These are phyloP conservation scores for Eimeria maxima DNA, from an alignment of 169 alveolate genomes.

Conservation along the genomic window DNA sequence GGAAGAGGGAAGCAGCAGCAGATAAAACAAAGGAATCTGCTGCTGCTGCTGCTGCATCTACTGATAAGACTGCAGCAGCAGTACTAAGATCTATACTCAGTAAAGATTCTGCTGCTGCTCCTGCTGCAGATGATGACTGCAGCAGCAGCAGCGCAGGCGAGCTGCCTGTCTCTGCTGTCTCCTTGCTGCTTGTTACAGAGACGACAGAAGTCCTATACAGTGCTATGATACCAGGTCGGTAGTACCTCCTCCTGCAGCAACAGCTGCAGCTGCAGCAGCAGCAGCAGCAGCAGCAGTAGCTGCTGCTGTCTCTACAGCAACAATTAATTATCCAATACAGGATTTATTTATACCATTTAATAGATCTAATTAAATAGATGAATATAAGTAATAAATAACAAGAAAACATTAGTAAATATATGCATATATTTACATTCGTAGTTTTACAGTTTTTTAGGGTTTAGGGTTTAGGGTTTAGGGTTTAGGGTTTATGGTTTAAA, in stretches of 20 bases:
- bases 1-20: constrained; percentile 38
- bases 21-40: not conserved
- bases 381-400: too few relatives aligned
- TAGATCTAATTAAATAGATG: too few relatives aligned
- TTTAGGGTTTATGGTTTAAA: too few relatives aligned
- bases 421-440: too few relatives aligned
- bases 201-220: constrained; percentile 54
- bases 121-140: not conserved
- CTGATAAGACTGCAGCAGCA: constrained; percentile 31
- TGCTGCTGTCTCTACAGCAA: constrained; percentile 1
- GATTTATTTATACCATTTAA: too few relatives aligned
- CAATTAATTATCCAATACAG: too few relatives aligned
- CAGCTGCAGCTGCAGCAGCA: not conserved
- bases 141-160: not conserved
- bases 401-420: too few relatives aligned
- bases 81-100: not conserved
- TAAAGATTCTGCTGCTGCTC: constrained; percentile 23
- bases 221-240: constrained; percentile 47
- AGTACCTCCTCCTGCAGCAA: not conserved
- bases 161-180: constrained; percentile 45
- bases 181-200: constrained; percentile 34
- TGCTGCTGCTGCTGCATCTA: constrained; percentile 19
- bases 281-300: not conserved
- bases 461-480: too few relatives aligned
- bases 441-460: too few relatives aligned